Evolutionary conservation across 2,329 filamentous ascomycete genomes (phyloP).

Genomic region (Podosphaera xanthii): DNA sequence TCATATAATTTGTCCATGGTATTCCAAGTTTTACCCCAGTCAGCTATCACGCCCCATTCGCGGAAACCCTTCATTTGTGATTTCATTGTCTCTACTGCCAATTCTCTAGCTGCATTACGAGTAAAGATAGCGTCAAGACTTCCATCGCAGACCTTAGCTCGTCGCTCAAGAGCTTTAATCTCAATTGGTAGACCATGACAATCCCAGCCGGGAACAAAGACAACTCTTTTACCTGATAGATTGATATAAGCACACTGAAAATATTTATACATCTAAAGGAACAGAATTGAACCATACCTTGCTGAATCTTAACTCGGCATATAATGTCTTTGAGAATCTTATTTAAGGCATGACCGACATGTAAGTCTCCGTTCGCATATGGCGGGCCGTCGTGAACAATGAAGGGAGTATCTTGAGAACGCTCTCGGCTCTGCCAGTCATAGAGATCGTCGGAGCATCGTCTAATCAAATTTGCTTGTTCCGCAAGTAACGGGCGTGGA

Average conservation of each 20-base stretch:
- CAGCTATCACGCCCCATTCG: constrained; percentile 55
- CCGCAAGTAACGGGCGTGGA: constrained; percentile 19
- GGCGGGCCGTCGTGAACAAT: constrained; percentile 87
- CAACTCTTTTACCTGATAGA: constrained; percentile 34
- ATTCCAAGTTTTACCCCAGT: constrained; percentile 55
- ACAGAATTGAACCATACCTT: constrained; percentile 22
- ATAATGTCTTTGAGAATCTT: constrained; percentile 95
- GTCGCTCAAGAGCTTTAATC: constrained; percentile 52
- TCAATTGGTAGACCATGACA: constrained; percentile 95
- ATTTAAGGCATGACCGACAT: constrained; percentile 87
- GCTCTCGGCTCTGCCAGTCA: constrained; percentile 44
- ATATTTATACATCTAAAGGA: neutral
- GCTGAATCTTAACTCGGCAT: constrained; percentile 54
- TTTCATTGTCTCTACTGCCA: constrained; percentile 46
- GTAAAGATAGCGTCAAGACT: constrained; percentile 28
- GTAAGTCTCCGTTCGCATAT: constrained; percentile 81
- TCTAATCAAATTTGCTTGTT: constrained; percentile 36
- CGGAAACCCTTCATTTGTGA: constrained; percentile 53
- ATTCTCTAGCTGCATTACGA: constrained; percentile 35
- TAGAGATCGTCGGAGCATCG: constrained; percentile 76
- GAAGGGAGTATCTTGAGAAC: constrained; percentile 29
- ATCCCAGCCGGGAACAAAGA: constrained; percentile 87
- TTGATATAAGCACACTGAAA: neutral
- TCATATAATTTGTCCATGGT: constrained; percentile 63
- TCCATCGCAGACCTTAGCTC: constrained; percentile 8